A percentile compares a stretch with the other conserved stretches of the same genome.
These are phyloP conservation scores for Aristolochia contorta DNA, from an alignment of 164 flowering plant genomes.

Conservation along the genomic window DNA sequence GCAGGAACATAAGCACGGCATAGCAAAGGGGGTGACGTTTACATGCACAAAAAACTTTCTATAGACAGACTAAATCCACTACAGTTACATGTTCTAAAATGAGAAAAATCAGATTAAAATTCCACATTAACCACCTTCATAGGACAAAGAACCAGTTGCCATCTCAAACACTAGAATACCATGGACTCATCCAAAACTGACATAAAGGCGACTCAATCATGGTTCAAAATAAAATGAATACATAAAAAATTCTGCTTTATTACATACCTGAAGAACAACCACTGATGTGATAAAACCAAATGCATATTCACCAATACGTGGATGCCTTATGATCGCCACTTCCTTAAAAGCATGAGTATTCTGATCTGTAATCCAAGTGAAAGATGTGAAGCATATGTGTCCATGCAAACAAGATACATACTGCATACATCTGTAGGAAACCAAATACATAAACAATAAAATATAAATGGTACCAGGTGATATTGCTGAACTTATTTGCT, in stretches of 20 bases:
- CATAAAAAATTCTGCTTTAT: not conserved
- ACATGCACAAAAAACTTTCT: too few relatives aligned
- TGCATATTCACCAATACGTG: slow-evolving; percentile 91
- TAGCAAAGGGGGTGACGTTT: too few relatives aligned
- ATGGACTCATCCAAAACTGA: too few relatives aligned
- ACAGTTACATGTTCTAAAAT: too few relatives aligned
- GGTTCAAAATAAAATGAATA: not conserved
- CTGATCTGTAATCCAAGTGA: slow-evolving; percentile 45
- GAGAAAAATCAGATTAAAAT: too few relatives aligned
- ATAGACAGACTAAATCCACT: too few relatives aligned
- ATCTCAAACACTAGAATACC: too few relatives aligned
- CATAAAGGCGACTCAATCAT: not conserved
- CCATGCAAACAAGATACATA: not conserved
- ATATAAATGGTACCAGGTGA: slow-evolving; percentile 43
- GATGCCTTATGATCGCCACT: slow-evolving; percentile 90
- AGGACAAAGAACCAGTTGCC: too few relatives aligned
- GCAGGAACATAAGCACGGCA: too few relatives aligned
- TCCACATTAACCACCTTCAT: too few relatives aligned
- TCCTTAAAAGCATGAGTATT: slow-evolving; percentile 85
- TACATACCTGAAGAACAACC: slow-evolving; percentile 51
- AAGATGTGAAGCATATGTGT: too few relatives aligned
- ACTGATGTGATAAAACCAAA: slow-evolving; percentile 87
- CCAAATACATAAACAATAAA: not conserved
- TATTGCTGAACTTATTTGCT: slow-evolving; percentile 76
- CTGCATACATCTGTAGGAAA: not conserved